phyloP scores from a whole-genome alignment of 257 asterid genomes.

The Parsonsia alboflavescens region DNA sequence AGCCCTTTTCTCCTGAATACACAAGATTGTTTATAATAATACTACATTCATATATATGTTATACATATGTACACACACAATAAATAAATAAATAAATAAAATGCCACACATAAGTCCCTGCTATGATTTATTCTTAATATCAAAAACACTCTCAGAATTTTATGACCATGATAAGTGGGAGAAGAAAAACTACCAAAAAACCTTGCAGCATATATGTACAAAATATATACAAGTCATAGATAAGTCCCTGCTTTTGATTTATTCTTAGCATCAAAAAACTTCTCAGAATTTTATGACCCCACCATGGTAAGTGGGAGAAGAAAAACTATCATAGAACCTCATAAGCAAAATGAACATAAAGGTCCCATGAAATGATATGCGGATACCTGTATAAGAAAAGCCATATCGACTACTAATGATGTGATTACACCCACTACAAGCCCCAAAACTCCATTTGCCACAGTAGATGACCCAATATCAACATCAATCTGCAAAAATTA shows the following conservation, averaged over 20 bases:
- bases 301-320: background rate
- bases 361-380: slow-evolving; percentile 12
- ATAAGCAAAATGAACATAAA: background rate
- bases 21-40: background rate
- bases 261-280: background rate
- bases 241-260: background rate
- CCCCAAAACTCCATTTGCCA: slow-evolving; percentile 97
- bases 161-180: background rate
- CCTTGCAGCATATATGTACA: no score
- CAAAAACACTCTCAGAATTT: background rate
- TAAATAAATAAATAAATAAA: background rate
- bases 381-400: slow-evolving; percentile 94
- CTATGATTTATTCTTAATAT: background rate
- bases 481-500: slow-evolving; percentile 66
- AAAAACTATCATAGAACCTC: background rate
- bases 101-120: background rate
- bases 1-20: no score
- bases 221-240: background rate
- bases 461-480: slow-evolving; percentile 95
- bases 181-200: background rate
- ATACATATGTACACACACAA: background rate
- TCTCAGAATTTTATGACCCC: background rate
- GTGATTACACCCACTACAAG: slow-evolving; percentile 92
- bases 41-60: background rate
- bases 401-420: slow-evolving; percentile 93